Evolutionary conservation across 768 basidiomycete genomes (phyloP), one percentile per base, ranked within the genome.

Genomic region (Pulveroboletus sp.): DNA sequence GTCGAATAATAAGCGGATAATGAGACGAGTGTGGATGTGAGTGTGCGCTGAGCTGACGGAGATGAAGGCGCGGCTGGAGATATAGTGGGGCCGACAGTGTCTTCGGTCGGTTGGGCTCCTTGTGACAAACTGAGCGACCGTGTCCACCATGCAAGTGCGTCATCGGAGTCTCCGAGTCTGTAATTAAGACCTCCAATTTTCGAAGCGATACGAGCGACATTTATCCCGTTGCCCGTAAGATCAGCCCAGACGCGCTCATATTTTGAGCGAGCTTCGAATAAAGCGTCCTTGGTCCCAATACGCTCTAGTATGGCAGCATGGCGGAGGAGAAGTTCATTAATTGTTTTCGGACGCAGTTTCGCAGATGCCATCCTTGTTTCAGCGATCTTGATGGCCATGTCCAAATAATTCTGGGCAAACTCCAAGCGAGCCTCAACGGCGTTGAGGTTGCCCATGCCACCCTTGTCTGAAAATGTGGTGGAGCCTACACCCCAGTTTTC

Each of bases 101-200:
- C 39, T 36, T 66, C 51, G 14, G 61, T 31, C 45, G 53, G 58
- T 9, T 58, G 54, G 4, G 61, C 61, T n/a, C 69, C 73, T 50
- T 69, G 63, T 14, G 71, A 68, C 27, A 86, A 67, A 39, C 71
- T 65, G 26, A 85, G 69, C 11, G 84, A 74, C 37, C 77, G 76
- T 8, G 70, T 60, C 88, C 87, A 90, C 88, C 87, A 89, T 26
- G 69, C 58, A 39, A 84, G 57, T 5, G 86, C 86, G 39, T 78
- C 78, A 8, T 71, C 69, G 8, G 65, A 56, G 21, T 80, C 70
- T 6, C 80, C 80, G 24, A 87, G 66, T 32, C 81, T 75, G 44
- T 72, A 69, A 61, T 73, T 79, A 48, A 89, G 63, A 61, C 89
- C 79, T 11, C 88, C 88, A 1, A 90, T 71, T 67, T 84, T 87